Evolutionary conservation across 768 basidiomycete species (phyloP), one percentile per base, ranked within the genome.

Genomic region (Podaxis sp.): DNA sequence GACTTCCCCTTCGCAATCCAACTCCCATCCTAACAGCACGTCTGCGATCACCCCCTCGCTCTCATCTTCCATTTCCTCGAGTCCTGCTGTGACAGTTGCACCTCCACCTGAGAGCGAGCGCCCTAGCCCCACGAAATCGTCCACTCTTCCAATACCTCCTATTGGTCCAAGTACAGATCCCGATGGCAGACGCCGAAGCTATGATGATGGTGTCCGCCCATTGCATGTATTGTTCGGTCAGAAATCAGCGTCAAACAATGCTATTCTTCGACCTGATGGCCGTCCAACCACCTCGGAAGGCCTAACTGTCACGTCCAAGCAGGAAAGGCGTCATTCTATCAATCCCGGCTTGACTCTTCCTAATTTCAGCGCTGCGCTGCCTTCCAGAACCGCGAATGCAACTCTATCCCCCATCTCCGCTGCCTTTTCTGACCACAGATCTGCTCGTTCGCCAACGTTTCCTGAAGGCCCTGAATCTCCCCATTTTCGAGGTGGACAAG

Each of bases 271-370:
- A 49, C 65, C 63, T 56, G 62, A 65, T 63, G 51, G 60, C 53
- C 38, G 63, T 68, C 26, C 59, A 60, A 12, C 68, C 64, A 55
- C 60, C 11, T 62, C 72, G 30, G 74, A 74, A 24, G 71, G 73
- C 22, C 73, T 79, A 38, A 69, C 72, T 52, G 77, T 75, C 12
- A 77, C 79, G 4, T 76, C 80, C 5, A 72, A 75, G 22, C 74
- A 74, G 40, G 78, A 81, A 40, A 82, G 78, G 67, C 78, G 81
- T 44, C 78, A 80, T 51, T 82, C 83, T 38, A 83, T 83, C 55
- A 82, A 83, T 65, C 82, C 82, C 6, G 80, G 75, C 49, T 69
- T 81, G 24, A 65, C 71, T 4, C 67, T 82, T 60, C 70, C 75
- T 36, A 70, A 76, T 63, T 73, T 77, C 62, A 75, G 69, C 50